Base-by-base conservation (phyloP, 2,329 filamentous ascomycete genomes). In the Calonectria pauciramosa region DNA sequence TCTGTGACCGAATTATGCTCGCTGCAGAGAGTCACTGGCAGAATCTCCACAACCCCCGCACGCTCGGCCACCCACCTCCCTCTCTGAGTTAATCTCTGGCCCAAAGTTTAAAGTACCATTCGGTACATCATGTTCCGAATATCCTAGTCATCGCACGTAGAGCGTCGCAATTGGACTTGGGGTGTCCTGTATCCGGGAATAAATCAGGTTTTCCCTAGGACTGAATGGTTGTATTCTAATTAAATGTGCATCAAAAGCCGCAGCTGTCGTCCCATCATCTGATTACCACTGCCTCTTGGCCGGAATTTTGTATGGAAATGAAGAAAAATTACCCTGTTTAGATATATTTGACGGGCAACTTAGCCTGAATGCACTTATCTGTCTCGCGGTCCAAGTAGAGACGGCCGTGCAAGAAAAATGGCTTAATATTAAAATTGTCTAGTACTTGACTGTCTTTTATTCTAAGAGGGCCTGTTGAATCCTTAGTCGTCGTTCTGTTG, bases 1-100 rank as follows among this genome's bases (percentile, higher is more conserved):
- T 13, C 11, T 23, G 20, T 41, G 26, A 18, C 28, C 28, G 11
- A 49, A 34, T n/a, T 41, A 34, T 65, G 38, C 60, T 26, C 23
- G 60, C 36, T 9, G 20, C 18, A 18, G 41, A 63, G 26, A 30
- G 4, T n/a, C 5, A 3, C 10, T 23, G 26, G 26, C 7, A 16
- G 5, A n/a, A 32, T 65, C 60, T 28, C 60, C 60, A 32, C 60
- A 49, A 14, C 26, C 60, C 60, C 60, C 60, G 41, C 60, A 65
- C 56, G 13, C n/a, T 49, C 28, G 18, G 28, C 9, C 14, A 26
- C 23, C 34, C 26, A 65, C 38, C 60, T 65, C n/a, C 41, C 44
- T 26, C 38, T 65, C 20, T 65, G 18, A 65, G 38, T 34, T 65
- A 49, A 47, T 65, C 16, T n/a, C n/a, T 8, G 56, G 20, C 3